These are phyloP conservation scores for Tinospora cordifolia DNA, from an alignment of 164 flowering plant genomes.

Conservation along the genomic window DNA sequence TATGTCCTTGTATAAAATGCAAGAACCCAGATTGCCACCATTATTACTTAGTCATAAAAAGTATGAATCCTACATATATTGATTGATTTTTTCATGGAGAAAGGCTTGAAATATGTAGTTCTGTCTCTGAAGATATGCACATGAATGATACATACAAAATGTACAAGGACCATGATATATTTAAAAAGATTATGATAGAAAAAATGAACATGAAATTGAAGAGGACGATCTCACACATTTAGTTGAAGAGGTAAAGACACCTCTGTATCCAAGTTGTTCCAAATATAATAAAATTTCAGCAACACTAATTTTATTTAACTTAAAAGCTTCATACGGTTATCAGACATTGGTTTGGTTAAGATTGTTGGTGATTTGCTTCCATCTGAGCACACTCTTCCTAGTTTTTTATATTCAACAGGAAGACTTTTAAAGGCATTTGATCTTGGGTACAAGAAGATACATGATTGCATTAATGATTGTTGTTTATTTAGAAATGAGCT, in stretches of 20 bases:
- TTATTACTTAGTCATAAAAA: background rate
- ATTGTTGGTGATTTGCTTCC: background rate
- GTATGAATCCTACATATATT: background rate
- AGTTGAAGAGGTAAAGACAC: too few relatives aligned
- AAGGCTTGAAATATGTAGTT: too few relatives aligned
- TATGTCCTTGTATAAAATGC: background rate
- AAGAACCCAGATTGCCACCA: background rate
- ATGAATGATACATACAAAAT: too few relatives aligned
- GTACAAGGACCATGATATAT: too few relatives aligned
- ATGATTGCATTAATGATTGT: conserved; percentile 6
- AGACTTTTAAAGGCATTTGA: background rate
- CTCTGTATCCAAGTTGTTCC: too few relatives aligned
- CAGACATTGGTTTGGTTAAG: background rate
- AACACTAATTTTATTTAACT: background rate
- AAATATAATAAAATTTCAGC: too few relatives aligned
- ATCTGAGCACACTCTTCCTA: background rate
- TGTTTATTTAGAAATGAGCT: background rate
- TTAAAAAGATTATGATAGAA: too few relatives aligned
- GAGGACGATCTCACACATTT: too few relatives aligned
- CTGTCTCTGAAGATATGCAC: too few relatives aligned
- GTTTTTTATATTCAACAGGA: background rate
- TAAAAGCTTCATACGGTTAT: background rate
- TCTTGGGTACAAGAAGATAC: background rate
- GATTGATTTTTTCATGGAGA: background rate
- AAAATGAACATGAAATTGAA: too few relatives aligned